Conservation (phyloP, 2,329 filamentous ascomycete genomes). For the Claviceps capensis region DNA sequence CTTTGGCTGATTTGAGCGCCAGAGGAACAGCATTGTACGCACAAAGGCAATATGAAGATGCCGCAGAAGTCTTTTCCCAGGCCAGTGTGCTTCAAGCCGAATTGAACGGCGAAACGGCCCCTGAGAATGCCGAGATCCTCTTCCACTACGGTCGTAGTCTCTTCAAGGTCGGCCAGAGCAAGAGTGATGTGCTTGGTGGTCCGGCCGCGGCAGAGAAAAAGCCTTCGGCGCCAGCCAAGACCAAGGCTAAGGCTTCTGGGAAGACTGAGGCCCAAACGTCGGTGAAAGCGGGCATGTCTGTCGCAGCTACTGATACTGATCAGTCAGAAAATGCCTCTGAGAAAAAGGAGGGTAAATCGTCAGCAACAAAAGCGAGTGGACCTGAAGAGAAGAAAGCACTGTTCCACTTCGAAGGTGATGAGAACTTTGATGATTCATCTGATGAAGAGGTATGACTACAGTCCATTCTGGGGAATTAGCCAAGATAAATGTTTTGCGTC, state of each 20-base stretch:
- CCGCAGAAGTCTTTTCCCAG: constrained; percentile 75
- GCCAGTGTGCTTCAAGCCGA: constrained; percentile 83
- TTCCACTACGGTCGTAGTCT: constrained; percentile 90
- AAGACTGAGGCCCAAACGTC: constrained; percentile 28
- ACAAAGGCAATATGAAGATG: constrained; percentile 75
- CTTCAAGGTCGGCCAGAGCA: constrained; percentile 86
- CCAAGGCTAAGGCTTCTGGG: constrained; percentile 27
- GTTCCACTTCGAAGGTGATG: constrained; percentile 89
- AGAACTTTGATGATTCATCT: constrained; percentile 79
- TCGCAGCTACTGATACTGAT: constrained; percentile 26
- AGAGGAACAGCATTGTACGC: constrained; percentile 76
- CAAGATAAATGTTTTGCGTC: background rate
- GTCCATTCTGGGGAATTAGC: background rate
- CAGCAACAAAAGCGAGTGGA: constrained; percentile 19
- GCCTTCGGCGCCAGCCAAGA: constrained; percentile 18
- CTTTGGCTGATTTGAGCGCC: constrained; percentile 63
- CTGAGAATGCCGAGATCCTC: constrained; percentile 83
- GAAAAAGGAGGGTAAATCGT: constrained; percentile 21
- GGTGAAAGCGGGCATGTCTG: constrained; percentile 31
- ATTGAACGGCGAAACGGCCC: constrained; percentile 81
- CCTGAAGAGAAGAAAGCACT: constrained; percentile 51
- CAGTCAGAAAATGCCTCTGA: constrained; percentile 27
- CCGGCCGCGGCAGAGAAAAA: constrained; percentile 50
- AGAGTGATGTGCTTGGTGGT: constrained; percentile 86
- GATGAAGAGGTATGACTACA: constrained; percentile 45